Evolutionary conservation across 805 yeast species (phyloP), one percentile per base, ranked within the genome.

Genomic region (Ogataea wickerhamii): DNA sequence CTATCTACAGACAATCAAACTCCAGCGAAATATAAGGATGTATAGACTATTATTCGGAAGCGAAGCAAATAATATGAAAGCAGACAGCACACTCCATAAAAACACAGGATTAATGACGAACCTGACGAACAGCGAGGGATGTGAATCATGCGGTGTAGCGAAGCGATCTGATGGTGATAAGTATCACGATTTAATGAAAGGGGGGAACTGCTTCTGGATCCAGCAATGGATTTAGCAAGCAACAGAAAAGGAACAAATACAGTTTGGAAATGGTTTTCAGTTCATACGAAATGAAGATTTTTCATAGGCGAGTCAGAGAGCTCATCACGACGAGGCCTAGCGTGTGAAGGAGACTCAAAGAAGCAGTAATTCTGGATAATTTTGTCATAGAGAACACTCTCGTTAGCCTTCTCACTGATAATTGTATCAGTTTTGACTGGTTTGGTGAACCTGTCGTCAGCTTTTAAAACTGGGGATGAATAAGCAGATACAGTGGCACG

Each of bases 351-450:
- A 11, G 61, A 48, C 11, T 57, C 59, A 36, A 44, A 58, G 36
- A 59, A 59, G 35, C 64, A 59, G 40, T 53, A 58, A 36, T 55
- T 55, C 34, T 59, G 52, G 31, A 59, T 44, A 29, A 50, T 43
- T 32, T 49, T 48, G 24, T 47, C 44, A 41, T 52, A 53, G n/a
- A 47, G 48, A 32, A 41, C 48, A 32, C 27, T 35, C 32, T 40
- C 48, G 28, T 34, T 36, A 10, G 45, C 17, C 17, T 27, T 27
- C 8, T 13, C 30, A 27, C 6, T 13, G 16, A 8, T 8, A 18
- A 12, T 24, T 7, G 27, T 21, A 6, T 4, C 21, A 7, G 14
- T 16, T 11, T 14, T 24, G 23, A 11, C 29, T 18, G 12, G 28
- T 19, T 24, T 10, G 29, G 13, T 28, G 27, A 28, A 28, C 25